These are phyloP conservation scores for Phytophthora lateralis DNA, from an alignment of 352 stramenopile species.

Conservation along the genomic window DNA sequence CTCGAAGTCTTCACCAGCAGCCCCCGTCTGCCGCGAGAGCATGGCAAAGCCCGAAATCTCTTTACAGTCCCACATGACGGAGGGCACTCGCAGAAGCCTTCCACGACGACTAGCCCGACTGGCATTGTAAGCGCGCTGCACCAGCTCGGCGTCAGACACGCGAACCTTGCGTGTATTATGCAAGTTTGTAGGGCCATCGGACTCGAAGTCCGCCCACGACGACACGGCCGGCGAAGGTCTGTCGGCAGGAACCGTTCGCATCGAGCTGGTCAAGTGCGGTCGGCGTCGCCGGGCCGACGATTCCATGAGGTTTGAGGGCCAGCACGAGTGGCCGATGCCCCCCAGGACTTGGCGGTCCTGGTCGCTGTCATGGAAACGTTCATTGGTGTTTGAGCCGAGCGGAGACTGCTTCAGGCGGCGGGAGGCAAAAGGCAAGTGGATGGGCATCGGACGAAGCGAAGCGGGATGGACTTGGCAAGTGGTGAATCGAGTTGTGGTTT, in stretches of 20 bases:
- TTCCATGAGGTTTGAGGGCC: conserved; percentile 6
- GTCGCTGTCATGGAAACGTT: neutral
- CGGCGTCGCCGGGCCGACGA: conserved; percentile 6
- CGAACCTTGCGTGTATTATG: conserved; percentile 26
- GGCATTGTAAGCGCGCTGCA: conserved; percentile 32
- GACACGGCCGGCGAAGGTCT: conserved; percentile 22
- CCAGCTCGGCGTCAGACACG: conserved; percentile 37
- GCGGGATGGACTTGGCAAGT: conserved; percentile 9
- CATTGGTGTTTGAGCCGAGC: neutral
- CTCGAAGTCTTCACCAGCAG: conserved; percentile 29
- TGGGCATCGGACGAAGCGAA: conserved; percentile 25
- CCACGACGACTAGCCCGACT: conserved; percentile 25
- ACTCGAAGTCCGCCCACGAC: conserved; percentile 17
- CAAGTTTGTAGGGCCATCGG: conserved; percentile 8
- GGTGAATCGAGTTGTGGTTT: conserved; percentile 33
- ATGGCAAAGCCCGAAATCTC: conserved; percentile 34
- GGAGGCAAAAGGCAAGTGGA: conserved; percentile 34
- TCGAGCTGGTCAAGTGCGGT: conserved; percentile 29
- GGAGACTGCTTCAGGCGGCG: conserved; percentile 11
- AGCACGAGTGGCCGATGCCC: conserved; percentile 17
- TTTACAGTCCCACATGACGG: conserved; percentile 43
- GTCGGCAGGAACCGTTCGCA: conserved; percentile 23
- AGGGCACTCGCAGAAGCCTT: conserved; percentile 23
- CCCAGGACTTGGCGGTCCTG: conserved; percentile 14
- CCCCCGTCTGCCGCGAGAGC: conserved; percentile 29